phyloP scores from a whole-genome alignment of 2,329 filamentous ascomycete species.

The Colletotrichum sp. region DNA sequence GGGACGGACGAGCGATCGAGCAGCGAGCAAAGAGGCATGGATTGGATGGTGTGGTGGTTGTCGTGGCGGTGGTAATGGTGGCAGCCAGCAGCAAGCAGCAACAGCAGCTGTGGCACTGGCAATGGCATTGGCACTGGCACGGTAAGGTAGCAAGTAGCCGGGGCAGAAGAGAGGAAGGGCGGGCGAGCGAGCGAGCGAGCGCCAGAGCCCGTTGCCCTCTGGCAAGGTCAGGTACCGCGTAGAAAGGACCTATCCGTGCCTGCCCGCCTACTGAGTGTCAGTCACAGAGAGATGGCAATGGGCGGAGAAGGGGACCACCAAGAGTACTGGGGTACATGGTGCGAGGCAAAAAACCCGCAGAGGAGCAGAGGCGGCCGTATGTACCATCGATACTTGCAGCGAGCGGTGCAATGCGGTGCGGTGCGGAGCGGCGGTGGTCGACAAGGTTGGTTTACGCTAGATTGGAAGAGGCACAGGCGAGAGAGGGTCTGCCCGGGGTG shows the following conservation, averaged over 20 bases:
- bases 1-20: not conserved
- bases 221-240: not conserved
- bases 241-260: not conserved
- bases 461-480: constrained; percentile 18
- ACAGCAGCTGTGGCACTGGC: not conserved
- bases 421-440: constrained; percentile 1
- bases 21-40: not conserved
- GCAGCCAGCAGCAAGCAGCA: not conserved
- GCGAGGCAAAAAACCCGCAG: not conserved
- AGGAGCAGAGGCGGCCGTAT: not conserved
- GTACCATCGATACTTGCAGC: not conserved
- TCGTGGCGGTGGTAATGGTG: not conserved
- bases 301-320: not conserved
- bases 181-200: not conserved
- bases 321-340: not conserved
- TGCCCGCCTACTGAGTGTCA: not conserved
- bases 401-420: not conserved
- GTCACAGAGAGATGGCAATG: not conserved
- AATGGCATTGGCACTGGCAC: not conserved
- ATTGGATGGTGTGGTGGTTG: not conserved
- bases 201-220: not conserved
- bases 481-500: not conserved
- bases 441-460: constrained; percentile 15
- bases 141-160: not conserved
- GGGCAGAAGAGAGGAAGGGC: not conserved